Evolutionary conservation across 371 early-diverging fungal genomes (phyloP), one percentile per base, ranked within the genome.

Genomic region (Mucor indicus): DNA sequence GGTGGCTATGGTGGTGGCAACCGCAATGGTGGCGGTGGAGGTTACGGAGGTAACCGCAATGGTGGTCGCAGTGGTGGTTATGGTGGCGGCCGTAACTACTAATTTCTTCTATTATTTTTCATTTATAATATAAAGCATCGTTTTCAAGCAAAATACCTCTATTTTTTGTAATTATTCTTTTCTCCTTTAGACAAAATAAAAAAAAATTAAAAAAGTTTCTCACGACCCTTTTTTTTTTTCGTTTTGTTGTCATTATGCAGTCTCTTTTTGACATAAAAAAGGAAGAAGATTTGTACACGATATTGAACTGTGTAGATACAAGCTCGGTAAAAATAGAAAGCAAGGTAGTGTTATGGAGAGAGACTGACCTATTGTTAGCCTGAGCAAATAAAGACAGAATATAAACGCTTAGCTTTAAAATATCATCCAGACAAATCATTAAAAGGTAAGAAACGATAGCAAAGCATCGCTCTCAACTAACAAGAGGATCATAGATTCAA

Each of bases 361-460:
- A n/a, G n/a, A n/a, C n/a, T n/a, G n/a, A n/a, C n/a, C n/a, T n/a
- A n/a, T n/a, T n/a, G n/a, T n/a, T 51, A 58, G 59, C 25, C 44
- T 13, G 59, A 58, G n/a, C 59, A 63, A 37, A 63, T 63, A 23
- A 50, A 50, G 24, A 48, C 59, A 23, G 64, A 63, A 48, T 63
- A 63, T 24, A 53, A 58, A 22, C 38, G 49, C 13, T 48, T 63
- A 22, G 64, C 52, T 21, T 38, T 63, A 10, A 32, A 31, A 17
- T 40, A 59, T 48, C 64, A 63, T 27, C 64, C 64, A 16, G 64
- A 63, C 43, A 63, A 63, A 22, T 13, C 40, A n/a, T 45, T 19
- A 5, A 19, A 32, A 11, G 21, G 49, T 48, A 39, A 46, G 19
- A 15, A 31, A 21, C 11, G 21, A 13, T 4, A 13, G 3, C 2